Evolutionary conservation across 352 stramenopile species (phyloP).

Genomic region (Phytophthora sojae): DNA sequence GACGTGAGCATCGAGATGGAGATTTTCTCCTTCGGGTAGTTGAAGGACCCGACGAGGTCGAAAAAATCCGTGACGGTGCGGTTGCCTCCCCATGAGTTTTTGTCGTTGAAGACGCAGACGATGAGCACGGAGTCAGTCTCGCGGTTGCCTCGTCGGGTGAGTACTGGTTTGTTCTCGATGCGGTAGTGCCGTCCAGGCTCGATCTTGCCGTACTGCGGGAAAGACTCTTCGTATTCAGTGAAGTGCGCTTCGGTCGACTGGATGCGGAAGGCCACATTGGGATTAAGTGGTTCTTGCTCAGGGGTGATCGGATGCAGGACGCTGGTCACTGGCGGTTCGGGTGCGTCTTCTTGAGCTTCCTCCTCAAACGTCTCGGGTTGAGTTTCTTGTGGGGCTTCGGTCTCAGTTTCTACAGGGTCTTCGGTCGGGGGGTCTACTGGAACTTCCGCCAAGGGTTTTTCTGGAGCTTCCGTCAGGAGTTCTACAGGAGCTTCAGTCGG

Average conservation of each 20-base stretch:
- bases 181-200: slow-evolving; percentile 24
- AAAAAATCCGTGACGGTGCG: slow-evolving; percentile 38
- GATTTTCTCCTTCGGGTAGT: slow-evolving; percentile 36
- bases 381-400: not conserved
- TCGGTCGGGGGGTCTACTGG: too few species aligned
- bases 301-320: slow-evolving; percentile 2
- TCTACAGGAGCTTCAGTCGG: not conserved
- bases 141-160: slow-evolving; percentile 1
- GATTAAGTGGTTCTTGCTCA: not conserved
- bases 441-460: too few species aligned
- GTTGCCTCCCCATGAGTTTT: slow-evolving; percentile 35
- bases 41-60: slow-evolving; percentile 29
- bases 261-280: not conserved
- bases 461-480: too few species aligned
- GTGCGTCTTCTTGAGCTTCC: too few species aligned
- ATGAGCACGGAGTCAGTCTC: slow-evolving; percentile 32
- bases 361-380: not conserved
- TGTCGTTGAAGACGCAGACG: slow-evolving; percentile 34
- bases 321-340: not conserved
- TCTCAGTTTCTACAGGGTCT: too few species aligned
- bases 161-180: slow-evolving; percentile 12
- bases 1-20: slow-evolving; percentile 49
- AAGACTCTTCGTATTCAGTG: slow-evolving; percentile 1
- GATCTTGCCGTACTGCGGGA: slow-evolving; percentile 24
- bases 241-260: not conserved